Conservation (phyloP, 768 basidiomycete genomes). For the Agaricus subrufescens region DNA sequence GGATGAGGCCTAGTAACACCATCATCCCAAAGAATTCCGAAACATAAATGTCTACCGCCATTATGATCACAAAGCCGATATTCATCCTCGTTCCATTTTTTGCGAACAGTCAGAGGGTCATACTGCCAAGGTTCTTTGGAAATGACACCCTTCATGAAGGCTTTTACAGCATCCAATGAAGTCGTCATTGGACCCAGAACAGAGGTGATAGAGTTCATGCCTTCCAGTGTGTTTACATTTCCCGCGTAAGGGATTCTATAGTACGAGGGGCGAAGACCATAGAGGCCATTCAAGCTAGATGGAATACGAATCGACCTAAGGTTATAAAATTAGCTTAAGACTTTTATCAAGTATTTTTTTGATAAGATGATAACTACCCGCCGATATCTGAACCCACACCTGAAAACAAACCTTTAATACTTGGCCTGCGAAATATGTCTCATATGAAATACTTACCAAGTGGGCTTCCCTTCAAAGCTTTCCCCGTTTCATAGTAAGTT, state of each 20-base stretch:
- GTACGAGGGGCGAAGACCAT: constrained; percentile 67
- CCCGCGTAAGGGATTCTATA: constrained; percentile 69
- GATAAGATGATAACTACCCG: constrained; percentile 38
- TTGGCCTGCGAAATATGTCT: constrained; percentile 12
- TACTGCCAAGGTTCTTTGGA: constrained; percentile 58
- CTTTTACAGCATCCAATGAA: constrained; percentile 55
- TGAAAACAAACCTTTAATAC: constrained; percentile 51
- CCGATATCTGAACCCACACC: constrained; percentile 82
- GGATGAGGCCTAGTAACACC: constrained; percentile 57
- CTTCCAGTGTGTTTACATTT: constrained; percentile 58
- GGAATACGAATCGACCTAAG: constrained; percentile 72
- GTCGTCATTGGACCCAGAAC: constrained; percentile 71
- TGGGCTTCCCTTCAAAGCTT: constrained; percentile 41
- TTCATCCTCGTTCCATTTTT: constrained; percentile 56
- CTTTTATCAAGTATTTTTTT: background rate
- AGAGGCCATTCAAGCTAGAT: constrained; percentile 60
- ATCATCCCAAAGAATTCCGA: constrained; percentile 66
- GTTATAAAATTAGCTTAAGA: background rate
- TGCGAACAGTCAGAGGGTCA: constrained; percentile 56
- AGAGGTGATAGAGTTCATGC: constrained; percentile 66
- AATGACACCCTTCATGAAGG: constrained; percentile 62
- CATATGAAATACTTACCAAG: constrained; percentile 25
- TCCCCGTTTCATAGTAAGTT: background rate
- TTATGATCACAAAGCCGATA: constrained; percentile 60
- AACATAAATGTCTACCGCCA: constrained; percentile 44